Evolutionary conservation across 345 rosid genomes (phyloP), one percentile per base, ranked within the genome.

Genomic region (Sisymbrium irio): DNA sequence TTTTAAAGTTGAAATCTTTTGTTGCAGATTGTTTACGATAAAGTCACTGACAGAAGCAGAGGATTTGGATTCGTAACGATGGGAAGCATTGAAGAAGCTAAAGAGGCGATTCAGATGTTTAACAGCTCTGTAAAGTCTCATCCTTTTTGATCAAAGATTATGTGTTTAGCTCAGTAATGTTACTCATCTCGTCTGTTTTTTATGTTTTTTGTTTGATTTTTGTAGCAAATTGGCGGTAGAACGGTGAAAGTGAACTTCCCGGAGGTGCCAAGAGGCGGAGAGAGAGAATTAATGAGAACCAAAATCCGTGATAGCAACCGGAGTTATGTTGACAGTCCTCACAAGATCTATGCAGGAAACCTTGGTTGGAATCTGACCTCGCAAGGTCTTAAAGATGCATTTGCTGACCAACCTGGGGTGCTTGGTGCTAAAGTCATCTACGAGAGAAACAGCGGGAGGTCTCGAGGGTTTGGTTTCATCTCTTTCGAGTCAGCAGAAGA

Each of bases 201-300:
- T 7, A 1, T 49, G 20, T 57, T 41, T 50, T n/a, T n/a, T n/a
- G n/a, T n/a, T 5, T 68, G 49, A 33, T 25, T 36, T 36, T 72
- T 74, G 15, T 85, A 95, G 97, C 92, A 86, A 95, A 62, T 95
- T 53, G 96, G 97, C 49, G 97, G 97, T 64, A 72, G 97, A 37
- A 85, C 90, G 1, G 86, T 84, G 73, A 92, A 81, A 82, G 97
- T 95, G 76, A 95, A 92, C 89, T 87, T 90, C 78, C 97, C 97
- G 5, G 96, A 92, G 80, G 99, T 92, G 60, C 97, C 99, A 11
- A 87, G 81, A 80, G 99, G 99, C 61, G 97, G 92, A 6, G 97
- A 95, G 77, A 86, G 88, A 69, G 89, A 85, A 71, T 76, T 92
- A 12, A 82, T 90, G 89, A 83, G 84, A 9, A 83, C 85, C 6